Conservation (phyloP, 352 stramenopile genomes). For the Phytopythium chamaehyphon region DNA sequence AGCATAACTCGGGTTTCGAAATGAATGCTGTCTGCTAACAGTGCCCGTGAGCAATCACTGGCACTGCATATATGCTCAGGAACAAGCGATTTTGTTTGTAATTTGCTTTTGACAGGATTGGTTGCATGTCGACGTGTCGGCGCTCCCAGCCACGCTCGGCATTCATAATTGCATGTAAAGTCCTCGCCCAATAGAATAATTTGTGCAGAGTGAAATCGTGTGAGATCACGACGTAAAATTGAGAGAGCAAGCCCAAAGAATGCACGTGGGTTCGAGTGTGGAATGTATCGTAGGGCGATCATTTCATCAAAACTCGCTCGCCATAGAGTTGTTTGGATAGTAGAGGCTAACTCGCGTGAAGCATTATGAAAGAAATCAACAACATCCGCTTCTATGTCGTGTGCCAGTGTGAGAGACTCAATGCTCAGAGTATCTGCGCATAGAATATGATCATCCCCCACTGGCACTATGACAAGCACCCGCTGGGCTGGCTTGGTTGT, state of each 20-base stretch:
- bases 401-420: slow-evolving; percentile 38
- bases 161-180: slow-evolving; percentile 51
- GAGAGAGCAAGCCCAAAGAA: slow-evolving; percentile 36
- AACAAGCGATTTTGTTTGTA: not conserved
- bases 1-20: slow-evolving; percentile 35
- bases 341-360: slow-evolving; percentile 26
- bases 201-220: slow-evolving; percentile 58
- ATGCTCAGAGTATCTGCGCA: slow-evolving; percentile 52
- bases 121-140: slow-evolving; percentile 16
- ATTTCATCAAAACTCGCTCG: slow-evolving; percentile 47
- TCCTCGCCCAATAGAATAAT: slow-evolving; percentile 57
- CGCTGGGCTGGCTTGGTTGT: slow-evolving; percentile 26
- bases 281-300: slow-evolving; percentile 10
- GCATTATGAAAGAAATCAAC: slow-evolving; percentile 38
- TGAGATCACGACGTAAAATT: slow-evolving; percentile 46
- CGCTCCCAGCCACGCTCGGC: slow-evolving; percentile 47
- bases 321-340: slow-evolving; percentile 32
- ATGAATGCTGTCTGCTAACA: slow-evolving; percentile 45
- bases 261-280: slow-evolving; percentile 33
- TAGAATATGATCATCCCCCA: slow-evolving; percentile 53
- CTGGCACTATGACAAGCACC: slow-evolving; percentile 31
- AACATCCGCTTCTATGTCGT: slow-evolving; percentile 49
- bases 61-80: slow-evolving; percentile 52
- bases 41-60: slow-evolving; percentile 29
- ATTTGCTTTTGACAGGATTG: not conserved